Evolutionary conservation across 2,329 filamentous ascomycete genomes (phyloP).

Genomic region (Akanthomyces dipterigenus): DNA sequence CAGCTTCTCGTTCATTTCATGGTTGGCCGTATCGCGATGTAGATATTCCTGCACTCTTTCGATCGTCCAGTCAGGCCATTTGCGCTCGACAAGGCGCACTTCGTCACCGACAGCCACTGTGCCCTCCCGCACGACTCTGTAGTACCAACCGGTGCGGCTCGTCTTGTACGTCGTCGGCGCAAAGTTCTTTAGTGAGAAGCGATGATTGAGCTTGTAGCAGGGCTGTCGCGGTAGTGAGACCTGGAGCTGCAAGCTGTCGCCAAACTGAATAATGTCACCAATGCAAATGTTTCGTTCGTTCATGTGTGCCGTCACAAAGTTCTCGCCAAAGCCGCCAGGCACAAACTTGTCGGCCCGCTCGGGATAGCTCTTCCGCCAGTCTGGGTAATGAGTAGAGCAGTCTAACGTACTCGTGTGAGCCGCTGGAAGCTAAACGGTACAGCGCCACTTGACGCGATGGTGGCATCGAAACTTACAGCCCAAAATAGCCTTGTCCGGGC

Average conservation of each 20-base stretch:
- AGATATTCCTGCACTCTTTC: conserved; percentile 57
- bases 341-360: conserved; percentile 43
- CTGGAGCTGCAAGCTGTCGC: conserved; percentile 45
- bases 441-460: neutral
- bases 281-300: conserved; percentile 61
- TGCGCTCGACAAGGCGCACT: conserved; percentile 48
- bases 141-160: conserved; percentile 60
- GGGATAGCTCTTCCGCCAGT: conserved; percentile 49
- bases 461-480: conserved; percentile 35
- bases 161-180: conserved; percentile 49
- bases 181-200: conserved; percentile 57
- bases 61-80: conserved; percentile 54
- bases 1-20: conserved; percentile 45
- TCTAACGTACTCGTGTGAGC: conserved; percentile 32
- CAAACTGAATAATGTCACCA: conserved; percentile 51
- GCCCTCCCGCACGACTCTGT: conserved; percentile 52
- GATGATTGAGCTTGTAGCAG: conserved; percentile 64
- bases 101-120: conserved; percentile 48
- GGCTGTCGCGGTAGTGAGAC: conserved; percentile 56
- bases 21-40: conserved; percentile 45
- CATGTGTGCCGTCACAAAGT: conserved; percentile 50
- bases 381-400: conserved; percentile 50
- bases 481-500: conserved; percentile 56
- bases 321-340: conserved; percentile 58
- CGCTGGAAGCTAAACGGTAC: neutral